Evolutionary conservation across 1,284 basidiomycete species (phyloP).

Genomic region (Paramarasmius palmivorus): DNA sequence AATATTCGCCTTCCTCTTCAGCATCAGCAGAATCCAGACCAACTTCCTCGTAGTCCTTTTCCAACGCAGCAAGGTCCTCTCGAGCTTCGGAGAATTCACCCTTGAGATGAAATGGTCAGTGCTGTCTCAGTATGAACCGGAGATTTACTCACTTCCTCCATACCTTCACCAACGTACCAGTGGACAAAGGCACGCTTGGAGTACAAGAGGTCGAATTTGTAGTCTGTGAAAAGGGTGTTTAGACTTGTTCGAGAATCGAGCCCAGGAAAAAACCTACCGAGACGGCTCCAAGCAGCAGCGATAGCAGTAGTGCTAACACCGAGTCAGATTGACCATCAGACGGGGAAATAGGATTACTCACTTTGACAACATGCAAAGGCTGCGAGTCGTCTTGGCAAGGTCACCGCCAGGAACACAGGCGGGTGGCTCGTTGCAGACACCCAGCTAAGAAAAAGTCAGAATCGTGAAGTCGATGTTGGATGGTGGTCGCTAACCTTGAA

Average conservation of each 20-base stretch:
- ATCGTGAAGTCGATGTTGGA: conserved; percentile 21
- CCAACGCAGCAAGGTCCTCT: conserved; percentile 95
- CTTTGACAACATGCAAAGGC: conserved; percentile 96
- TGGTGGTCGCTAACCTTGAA: conserved; percentile 76
- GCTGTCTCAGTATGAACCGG: background rate
- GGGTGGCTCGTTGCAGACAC: conserved; percentile 96
- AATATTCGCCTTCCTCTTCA: conserved; percentile 82
- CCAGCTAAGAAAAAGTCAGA: conserved; percentile 52
- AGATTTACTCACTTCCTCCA: conserved; percentile 78
- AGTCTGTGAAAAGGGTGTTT: conserved; percentile 51
- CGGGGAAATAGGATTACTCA: conserved; percentile 27
- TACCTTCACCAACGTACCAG: conserved; percentile 99
- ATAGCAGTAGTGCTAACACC: conserved; percentile 84
- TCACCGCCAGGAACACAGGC: conserved; percentile 92
- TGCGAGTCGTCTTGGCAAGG: conserved; percentile 91
- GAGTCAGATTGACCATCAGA: conserved; percentile 2
- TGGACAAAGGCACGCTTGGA: conserved; percentile 97
- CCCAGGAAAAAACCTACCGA: conserved; percentile 49
- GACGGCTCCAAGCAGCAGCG: conserved; percentile 91
- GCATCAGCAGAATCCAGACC: conserved; percentile 88
- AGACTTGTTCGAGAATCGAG: background rate
- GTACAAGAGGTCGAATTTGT: conserved; percentile 99
- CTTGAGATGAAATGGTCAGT: conserved; percentile 24
- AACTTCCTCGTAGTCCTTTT: conserved; percentile 97
- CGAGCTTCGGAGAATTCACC: conserved; percentile 98